These are phyloP conservation scores for Pelargonium cotyledonis DNA, from an alignment of 441 rosid genomes.

Conservation along the genomic window DNA sequence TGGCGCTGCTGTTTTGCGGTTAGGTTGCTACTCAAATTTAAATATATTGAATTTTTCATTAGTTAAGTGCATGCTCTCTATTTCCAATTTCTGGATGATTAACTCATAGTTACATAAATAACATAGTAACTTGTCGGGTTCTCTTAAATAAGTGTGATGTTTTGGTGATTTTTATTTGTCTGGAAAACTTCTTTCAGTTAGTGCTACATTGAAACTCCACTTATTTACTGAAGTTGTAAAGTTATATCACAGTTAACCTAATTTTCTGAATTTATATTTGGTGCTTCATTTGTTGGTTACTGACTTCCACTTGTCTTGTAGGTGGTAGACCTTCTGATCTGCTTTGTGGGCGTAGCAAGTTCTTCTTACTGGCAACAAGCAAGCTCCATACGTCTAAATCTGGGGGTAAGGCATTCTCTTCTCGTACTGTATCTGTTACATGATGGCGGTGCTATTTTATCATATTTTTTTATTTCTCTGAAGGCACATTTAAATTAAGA, in stretches of 20 bases:
- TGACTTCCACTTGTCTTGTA: constrained; percentile 14
- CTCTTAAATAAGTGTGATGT: not conserved
- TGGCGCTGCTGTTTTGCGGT: not conserved
- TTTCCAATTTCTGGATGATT: not conserved
- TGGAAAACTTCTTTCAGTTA: too few relatives aligned
- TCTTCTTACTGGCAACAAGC: constrained; percentile 36
- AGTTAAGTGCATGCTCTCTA: not conserved
- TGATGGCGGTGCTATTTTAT: not conserved
- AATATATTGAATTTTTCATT: not conserved
- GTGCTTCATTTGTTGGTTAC: not conserved
- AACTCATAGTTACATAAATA: not conserved
- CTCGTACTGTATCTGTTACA: not conserved
- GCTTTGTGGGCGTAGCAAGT: constrained; percentile 30
- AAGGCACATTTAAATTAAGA: not conserved
- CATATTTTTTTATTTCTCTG: not conserved
- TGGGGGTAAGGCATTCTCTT: constrained; percentile 23
- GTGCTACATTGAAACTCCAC: not conserved
- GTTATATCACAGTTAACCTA: not conserved
- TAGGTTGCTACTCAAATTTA: not conserved
- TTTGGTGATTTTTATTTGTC: too few relatives aligned
- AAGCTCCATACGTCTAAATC: constrained; percentile 30
- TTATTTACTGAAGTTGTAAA: not conserved
- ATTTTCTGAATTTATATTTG: not conserved
- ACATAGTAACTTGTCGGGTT: not conserved
- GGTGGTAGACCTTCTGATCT: constrained; percentile 27